These are phyloP conservation scores for Boehmeria nivea DNA, from an alignment of 306 rosid genomes.

Conservation along the genomic window DNA sequence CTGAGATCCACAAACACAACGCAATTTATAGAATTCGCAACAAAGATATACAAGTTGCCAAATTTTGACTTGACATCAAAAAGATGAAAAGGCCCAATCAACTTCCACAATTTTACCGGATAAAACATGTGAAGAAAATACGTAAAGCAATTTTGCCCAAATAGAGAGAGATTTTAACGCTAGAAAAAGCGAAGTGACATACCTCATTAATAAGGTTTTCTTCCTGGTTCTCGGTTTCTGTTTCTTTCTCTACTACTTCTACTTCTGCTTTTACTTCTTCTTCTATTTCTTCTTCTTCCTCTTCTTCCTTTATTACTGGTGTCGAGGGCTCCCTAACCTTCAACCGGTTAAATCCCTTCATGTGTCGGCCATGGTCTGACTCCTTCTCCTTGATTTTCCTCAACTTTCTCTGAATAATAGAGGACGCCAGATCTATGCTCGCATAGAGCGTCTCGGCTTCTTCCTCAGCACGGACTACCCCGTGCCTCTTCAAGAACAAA, in stretches of 20 bases:
- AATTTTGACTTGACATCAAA: too few relatives aligned
- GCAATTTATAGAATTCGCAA: too few relatives aligned
- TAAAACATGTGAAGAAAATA: too few relatives aligned
- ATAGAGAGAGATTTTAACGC: background rate
- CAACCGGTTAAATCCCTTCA: conserved; percentile 79
- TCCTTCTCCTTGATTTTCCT: conserved; percentile 92
- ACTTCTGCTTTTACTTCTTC: conserved; percentile 30
- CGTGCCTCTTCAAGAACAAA: conserved; percentile 74
- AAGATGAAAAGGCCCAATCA: too few relatives aligned
- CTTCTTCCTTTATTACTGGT: conserved; percentile 22
- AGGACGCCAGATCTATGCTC: conserved; percentile 82
- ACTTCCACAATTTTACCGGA: too few relatives aligned
- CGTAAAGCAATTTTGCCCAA: too few relatives aligned
- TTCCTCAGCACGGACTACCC: conserved; percentile 89
- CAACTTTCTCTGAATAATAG: conserved; percentile 87
- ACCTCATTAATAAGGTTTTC: conserved; percentile 55
- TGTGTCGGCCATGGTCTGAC: conserved; percentile 85
- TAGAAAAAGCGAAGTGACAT: conserved; percentile 11
- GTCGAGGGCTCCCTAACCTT: conserved; percentile 51
- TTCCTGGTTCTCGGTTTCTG: conserved; percentile 36
- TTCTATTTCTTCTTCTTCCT: conserved; percentile 25
- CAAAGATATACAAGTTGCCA: too few relatives aligned
- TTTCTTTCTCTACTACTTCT: conserved; percentile 9
- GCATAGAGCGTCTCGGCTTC: conserved; percentile 68
- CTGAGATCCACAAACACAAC: too few relatives aligned